Evolutionary conservation across 2,329 filamentous ascomycete species (phyloP).

Genomic region (Ascochyta lentis): DNA sequence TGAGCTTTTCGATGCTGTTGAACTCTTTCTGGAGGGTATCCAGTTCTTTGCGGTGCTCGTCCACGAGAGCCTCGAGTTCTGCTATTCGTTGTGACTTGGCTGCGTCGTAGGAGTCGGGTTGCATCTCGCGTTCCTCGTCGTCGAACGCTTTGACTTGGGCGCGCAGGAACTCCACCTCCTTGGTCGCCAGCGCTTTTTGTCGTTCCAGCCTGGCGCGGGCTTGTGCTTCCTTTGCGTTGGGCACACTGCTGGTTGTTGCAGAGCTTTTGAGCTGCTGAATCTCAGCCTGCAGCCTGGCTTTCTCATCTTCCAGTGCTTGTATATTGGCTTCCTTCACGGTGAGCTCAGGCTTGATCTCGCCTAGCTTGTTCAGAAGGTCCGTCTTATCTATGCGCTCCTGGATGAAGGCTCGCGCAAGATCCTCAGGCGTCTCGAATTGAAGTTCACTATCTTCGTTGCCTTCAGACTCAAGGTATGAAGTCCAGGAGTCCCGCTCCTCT

Average conservation of each 20-base stretch:
- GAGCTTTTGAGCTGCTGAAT: constrained; percentile 71
- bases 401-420: constrained; percentile 82
- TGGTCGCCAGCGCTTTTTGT: constrained; percentile 82
- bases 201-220: constrained; percentile 78
- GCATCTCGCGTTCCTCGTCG: constrained; percentile 84
- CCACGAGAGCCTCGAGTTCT: constrained; percentile 84
- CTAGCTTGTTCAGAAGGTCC: constrained; percentile 80
- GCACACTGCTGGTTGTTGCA: constrained; percentile 45
- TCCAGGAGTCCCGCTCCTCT: constrained; percentile 87
- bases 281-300: constrained; percentile 67
- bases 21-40: constrained; percentile 76
- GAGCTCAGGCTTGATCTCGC: constrained; percentile 78
- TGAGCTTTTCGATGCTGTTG: constrained; percentile 65
- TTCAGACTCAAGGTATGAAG: constrained; percentile 78
- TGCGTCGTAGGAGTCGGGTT: constrained; percentile 79
- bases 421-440: constrained; percentile 88
- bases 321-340: constrained; percentile 78
- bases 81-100: constrained; percentile 76
- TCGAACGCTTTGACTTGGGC: constrained; percentile 89
- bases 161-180: constrained; percentile 92
- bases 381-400: constrained; percentile 82
- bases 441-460: constrained; percentile 64
- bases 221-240: constrained; percentile 64
- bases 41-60: constrained; percentile 83
- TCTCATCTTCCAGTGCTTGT: constrained; percentile 74